These are phyloP conservation scores for Chrysoporthe austroafricana DNA, from an alignment of 2,329 filamentous ascomycete genomes.

Conservation along the genomic window DNA sequence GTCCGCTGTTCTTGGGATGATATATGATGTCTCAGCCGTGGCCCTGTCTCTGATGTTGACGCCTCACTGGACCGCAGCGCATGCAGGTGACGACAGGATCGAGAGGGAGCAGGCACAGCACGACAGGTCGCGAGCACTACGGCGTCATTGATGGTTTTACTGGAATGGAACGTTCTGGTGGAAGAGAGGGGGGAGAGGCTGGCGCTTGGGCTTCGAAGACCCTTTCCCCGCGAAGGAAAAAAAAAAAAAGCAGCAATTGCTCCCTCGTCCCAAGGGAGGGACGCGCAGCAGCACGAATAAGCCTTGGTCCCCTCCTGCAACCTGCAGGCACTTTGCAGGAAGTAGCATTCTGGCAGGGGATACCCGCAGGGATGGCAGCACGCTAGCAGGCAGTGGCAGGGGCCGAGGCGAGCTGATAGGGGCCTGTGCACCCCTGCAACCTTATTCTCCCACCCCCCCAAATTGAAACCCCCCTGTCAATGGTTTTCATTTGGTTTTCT, in stretches of 20 bases:
- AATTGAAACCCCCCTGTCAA: neutral
- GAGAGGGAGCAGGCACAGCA: neutral
- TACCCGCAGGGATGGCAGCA: neutral
- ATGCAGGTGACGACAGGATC: constrained; percentile 3
- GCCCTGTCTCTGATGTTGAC: neutral
- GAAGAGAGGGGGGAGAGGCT: neutral
- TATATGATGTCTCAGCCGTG: constrained; percentile 13
- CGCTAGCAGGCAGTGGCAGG: neutral
- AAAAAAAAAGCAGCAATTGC: neutral
- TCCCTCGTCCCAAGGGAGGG: neutral
- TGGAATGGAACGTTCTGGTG: neutral
- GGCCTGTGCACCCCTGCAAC: neutral
- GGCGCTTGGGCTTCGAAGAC: neutral
- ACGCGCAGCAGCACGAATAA: neutral
- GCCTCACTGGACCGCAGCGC: neutral
- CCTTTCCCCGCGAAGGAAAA: neutral
- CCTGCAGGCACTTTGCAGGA: constrained; percentile 9
- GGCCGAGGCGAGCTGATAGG: neutral
- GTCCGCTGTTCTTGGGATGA: constrained; percentile 1
- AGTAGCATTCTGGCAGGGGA: neutral
- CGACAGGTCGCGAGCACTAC: neutral
- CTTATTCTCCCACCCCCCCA: neutral
- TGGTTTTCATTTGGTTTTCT: neutral
- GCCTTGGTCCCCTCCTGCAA: neutral
- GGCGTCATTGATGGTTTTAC: neutral